phyloP scores from a whole-genome alignment of 2,329 filamentous ascomycete genomes.

The Beauveria bassiana region DNA sequence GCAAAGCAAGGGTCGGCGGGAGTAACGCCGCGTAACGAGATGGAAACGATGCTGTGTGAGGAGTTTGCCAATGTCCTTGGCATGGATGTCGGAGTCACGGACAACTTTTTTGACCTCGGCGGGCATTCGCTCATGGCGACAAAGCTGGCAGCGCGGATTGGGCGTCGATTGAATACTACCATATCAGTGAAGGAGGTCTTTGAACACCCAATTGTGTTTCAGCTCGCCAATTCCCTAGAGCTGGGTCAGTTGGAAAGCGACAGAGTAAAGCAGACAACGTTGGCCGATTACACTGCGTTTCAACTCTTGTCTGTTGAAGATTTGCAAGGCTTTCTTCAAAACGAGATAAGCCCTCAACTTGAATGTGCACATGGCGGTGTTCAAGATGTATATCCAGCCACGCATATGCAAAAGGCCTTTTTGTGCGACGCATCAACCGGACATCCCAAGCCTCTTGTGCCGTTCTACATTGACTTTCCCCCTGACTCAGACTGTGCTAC shows the following conservation, averaged over 20 bases:
- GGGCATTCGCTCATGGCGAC: neutral
- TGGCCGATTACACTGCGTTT: neutral
- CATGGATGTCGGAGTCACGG: conserved; percentile 6
- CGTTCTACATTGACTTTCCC: neutral
- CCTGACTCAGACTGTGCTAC: neutral
- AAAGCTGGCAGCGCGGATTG: conserved; percentile 8
- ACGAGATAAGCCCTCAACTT: neutral
- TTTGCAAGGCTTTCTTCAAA: neutral
- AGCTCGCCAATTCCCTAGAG: too few species aligned
- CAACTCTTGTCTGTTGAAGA: neutral
- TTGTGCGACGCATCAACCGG: neutral
- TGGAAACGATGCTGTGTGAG: too few species aligned
- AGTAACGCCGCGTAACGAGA: too few species aligned
- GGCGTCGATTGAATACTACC: neutral
- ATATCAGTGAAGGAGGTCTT: neutral
- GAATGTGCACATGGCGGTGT: neutral
- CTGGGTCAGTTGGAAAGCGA: neutral
- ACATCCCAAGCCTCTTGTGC: neutral
- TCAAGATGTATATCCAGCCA: neutral
- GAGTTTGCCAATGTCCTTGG: neutral
- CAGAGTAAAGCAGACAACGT: neutral
- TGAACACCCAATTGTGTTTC: neutral
- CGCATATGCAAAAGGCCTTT: neutral
- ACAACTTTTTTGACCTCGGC: conserved; percentile 15
- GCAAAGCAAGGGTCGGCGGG: too few species aligned